Conservation (phyloP, 2,329 filamentous ascomycete species). For the Balansia obtecta region DNA sequence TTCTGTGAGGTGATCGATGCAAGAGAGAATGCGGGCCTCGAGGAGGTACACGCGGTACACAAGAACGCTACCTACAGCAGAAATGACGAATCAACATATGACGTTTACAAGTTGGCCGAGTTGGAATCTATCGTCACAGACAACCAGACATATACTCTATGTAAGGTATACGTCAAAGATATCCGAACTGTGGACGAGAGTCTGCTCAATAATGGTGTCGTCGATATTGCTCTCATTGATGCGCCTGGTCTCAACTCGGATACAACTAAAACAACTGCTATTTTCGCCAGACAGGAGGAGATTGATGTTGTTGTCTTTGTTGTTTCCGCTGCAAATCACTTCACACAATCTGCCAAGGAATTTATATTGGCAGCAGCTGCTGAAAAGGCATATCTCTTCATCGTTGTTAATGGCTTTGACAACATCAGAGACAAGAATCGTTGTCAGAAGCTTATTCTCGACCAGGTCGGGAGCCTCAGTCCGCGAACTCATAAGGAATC, state of each 20-base stretch:
- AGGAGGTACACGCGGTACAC: slow-evolving; percentile 93
- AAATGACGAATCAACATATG: slow-evolving; percentile 87
- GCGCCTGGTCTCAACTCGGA: slow-evolving; percentile 92
- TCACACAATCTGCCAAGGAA: slow-evolving; percentile 93
- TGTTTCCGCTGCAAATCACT: slow-evolving; percentile 94
- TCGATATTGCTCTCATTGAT: slow-evolving; percentile 95
- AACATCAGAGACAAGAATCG: slow-evolving; percentile 83
- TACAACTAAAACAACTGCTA: slow-evolving; percentile 90
- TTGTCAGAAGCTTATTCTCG: slow-evolving; percentile 84
- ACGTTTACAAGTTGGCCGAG: slow-evolving; percentile 65
- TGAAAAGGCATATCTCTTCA: slow-evolving; percentile 97
- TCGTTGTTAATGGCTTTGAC: slow-evolving; percentile 96
- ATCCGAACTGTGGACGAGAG: slow-evolving; percentile 83
- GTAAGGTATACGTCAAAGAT: slow-evolving; percentile 94
- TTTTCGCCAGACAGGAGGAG: slow-evolving; percentile 94
- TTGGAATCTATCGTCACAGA: slow-evolving; percentile 85
- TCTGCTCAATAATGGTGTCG: slow-evolving; percentile 89
- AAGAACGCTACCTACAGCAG: slow-evolving; percentile 69
- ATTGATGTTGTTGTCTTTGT: slow-evolving; percentile 99
- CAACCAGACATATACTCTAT: slow-evolving; percentile 79
- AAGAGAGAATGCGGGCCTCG: slow-evolving; percentile 76
- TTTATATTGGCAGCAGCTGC: slow-evolving; percentile 93
- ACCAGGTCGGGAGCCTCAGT: slow-evolving; percentile 79
- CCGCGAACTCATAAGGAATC: slow-evolving; percentile 89
- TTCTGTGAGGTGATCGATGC: slow-evolving; percentile 96